Evolutionary conservation across 306 rosid genomes (phyloP).

Genomic region (Gastrolobium bilobum): DNA sequence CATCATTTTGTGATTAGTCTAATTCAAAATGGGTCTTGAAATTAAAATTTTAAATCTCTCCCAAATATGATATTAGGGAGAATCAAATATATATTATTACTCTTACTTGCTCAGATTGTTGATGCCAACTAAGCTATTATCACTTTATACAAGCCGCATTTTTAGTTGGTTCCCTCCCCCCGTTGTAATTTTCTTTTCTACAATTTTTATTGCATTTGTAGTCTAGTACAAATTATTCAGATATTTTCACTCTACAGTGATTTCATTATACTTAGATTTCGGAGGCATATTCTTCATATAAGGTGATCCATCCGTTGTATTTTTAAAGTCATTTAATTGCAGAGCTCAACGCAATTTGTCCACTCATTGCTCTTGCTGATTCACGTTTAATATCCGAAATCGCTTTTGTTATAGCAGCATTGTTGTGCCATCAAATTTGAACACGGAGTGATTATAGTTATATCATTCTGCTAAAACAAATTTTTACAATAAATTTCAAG

Average conservation of each 20-base stretch:
- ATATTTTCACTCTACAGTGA: neutral
- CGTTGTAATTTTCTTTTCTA: neutral
- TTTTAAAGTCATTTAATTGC: neutral
- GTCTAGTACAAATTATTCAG: neutral
- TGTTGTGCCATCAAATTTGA: neutral
- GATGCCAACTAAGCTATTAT: too few relatives aligned
- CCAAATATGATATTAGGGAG: too few relatives aligned
- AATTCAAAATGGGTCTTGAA: too few relatives aligned
- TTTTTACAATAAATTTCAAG: neutral
- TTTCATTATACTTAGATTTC: neutral
- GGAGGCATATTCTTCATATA: neutral
- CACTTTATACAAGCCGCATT: neutral
- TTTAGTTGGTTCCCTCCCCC: neutral
- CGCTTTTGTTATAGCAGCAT: neutral
- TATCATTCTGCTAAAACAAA: neutral
- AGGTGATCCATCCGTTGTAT: neutral
- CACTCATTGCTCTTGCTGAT: neutral
- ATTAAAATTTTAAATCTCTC: too few relatives aligned
- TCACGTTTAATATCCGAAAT: neutral
- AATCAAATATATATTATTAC: too few relatives aligned
- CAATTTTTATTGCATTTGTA: neutral
- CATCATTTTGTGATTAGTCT: too few relatives aligned
- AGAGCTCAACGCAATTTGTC: slow-evolving; percentile 2
- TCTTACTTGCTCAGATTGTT: too few relatives aligned
- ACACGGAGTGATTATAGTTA: neutral